Evolutionary conservation across 2,329 filamentous ascomycete genomes (phyloP).

Genomic region (Diaporthe sp.): DNA sequence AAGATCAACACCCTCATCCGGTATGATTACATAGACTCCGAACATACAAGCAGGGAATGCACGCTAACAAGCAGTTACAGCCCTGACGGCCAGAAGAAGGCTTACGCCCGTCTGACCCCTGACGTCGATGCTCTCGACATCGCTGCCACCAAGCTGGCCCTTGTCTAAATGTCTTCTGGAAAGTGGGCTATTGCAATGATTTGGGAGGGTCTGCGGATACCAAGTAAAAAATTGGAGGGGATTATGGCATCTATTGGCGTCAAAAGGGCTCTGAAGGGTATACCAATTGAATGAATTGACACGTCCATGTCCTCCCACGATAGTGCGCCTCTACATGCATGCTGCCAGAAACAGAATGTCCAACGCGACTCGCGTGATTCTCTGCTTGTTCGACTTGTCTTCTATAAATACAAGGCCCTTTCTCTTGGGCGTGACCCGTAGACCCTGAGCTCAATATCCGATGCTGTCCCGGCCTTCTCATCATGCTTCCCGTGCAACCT

Average conservation of each 20-base stretch:
- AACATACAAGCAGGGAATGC: neutral
- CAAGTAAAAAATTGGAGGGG: slow-evolving; percentile 37
- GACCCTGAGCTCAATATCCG: neutral
- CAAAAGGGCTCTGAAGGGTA: slow-evolving; percentile 40
- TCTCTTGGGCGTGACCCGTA: neutral
- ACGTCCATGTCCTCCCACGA: slow-evolving; percentile 39
- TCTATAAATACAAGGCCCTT: neutral
- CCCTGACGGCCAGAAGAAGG: slow-evolving; percentile 99
- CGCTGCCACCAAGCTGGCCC: slow-evolving; percentile 97
- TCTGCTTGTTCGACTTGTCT: neutral
- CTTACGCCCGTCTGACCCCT: slow-evolving; percentile 92
- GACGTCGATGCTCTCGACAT: slow-evolving; percentile 99
- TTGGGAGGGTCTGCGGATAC: slow-evolving; percentile 36
- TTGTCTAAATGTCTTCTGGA: slow-evolving; percentile 81
- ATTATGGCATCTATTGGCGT: slow-evolving; percentile 41
- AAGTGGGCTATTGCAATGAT: slow-evolving; percentile 47
- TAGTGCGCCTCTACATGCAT: slow-evolving; percentile 10
- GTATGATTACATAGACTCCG: slow-evolving; percentile 62
- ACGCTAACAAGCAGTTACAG: slow-evolving; percentile 58
- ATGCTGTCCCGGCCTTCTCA: neutral
- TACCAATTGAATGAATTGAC: slow-evolving; percentile 44
- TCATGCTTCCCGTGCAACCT: neutral
- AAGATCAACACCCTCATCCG: slow-evolving; percentile 99
- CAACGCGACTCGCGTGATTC: neutral
- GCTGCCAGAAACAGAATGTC: neutral